Evolutionary conservation across 352 stramenopile genomes (phyloP).

Genomic region (Phytophthora pistaciae): DNA sequence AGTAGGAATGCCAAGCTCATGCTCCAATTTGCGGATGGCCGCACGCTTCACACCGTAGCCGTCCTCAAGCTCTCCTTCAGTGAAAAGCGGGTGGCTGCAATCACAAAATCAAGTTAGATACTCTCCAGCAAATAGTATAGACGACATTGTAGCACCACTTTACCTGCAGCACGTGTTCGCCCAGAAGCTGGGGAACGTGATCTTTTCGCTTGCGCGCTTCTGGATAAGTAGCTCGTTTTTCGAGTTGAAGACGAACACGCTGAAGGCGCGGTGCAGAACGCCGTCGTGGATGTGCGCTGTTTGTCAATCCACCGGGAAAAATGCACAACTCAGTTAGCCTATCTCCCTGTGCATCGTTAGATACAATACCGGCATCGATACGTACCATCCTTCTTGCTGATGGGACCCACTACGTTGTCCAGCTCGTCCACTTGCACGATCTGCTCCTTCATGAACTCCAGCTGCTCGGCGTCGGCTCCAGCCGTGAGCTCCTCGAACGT

Average conservation of each 20-base stretch:
- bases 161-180: conserved; percentile 99
- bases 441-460: conserved; percentile 92
- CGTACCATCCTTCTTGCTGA: conserved; percentile 89
- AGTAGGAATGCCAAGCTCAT: conserved; percentile 97
- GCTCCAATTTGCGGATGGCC: conserved; percentile 98
- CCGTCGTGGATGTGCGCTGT: conserved; percentile 81
- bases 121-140: not conserved
- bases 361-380: conserved; percentile 5
- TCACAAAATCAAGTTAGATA: conserved; percentile 3
- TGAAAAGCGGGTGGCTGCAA: conserved; percentile 94
- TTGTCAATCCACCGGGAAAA: conserved; percentile 9
- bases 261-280: conserved; percentile 87
- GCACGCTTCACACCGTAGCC: conserved; percentile 91
- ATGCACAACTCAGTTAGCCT: conserved; percentile 4
- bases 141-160: conserved; percentile 7
- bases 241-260: conserved; percentile 89
- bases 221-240: conserved; percentile 89
- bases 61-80: conserved; percentile 89
- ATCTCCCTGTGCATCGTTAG: not conserved
- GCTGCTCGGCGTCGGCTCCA: conserved; percentile 77
- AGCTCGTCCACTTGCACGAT: conserved; percentile 90
- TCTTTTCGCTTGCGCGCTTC: conserved; percentile 96
- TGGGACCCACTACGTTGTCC: conserved; percentile 82
- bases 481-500: conserved; percentile 76
- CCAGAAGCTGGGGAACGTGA: conserved; percentile 99